Evolutionary conservation across 2,329 filamentous ascomycete genomes (phyloP).

Genomic region (Fusarium redolens): DNA sequence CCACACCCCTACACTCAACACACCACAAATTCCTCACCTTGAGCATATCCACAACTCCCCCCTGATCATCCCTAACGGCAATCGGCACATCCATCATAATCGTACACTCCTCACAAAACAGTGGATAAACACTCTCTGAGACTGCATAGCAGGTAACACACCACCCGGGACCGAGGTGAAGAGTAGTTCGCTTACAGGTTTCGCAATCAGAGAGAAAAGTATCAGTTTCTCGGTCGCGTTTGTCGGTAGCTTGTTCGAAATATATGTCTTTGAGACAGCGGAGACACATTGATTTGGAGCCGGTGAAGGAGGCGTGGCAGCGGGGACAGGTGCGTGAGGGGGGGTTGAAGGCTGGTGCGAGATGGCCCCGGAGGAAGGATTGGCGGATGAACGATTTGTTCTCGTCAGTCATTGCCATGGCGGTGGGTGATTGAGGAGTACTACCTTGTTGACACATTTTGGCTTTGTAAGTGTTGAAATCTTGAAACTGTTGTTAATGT

Average conservation of each 20-base stretch:
- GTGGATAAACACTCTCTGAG: neutral
- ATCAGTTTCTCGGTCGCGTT: neutral
- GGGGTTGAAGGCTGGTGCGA: slow-evolving; percentile 17
- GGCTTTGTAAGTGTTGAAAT: neutral
- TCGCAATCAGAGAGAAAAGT: slow-evolving; percentile 10
- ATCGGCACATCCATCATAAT: slow-evolving; percentile 7
- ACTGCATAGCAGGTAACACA: slow-evolving; percentile 24
- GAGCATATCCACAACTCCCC: slow-evolving; percentile 26
- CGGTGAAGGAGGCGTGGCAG: neutral
- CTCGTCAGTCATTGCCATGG: neutral
- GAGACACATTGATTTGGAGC: slow-evolving; percentile 8
- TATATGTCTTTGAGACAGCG: slow-evolving; percentile 2
- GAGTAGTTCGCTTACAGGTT: slow-evolving; percentile 2
- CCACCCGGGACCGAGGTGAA: slow-evolving; percentile 39
- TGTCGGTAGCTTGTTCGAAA: neutral
- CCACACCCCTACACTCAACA: slow-evolving; percentile 13
- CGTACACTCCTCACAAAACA: slow-evolving; percentile 29
- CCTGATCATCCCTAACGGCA: slow-evolving; percentile 17
- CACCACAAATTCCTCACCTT: slow-evolving; percentile 37
- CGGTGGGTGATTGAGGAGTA: neutral
- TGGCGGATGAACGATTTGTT: slow-evolving; percentile 6
- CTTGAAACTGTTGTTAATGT: neutral
- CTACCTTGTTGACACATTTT: slow-evolving; percentile 7
- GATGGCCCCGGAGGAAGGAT: slow-evolving; percentile 12
- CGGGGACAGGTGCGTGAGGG: neutral